Evolutionary conservation across 257 asterid species (phyloP).

Genomic region (Euphrasia confusa): DNA sequence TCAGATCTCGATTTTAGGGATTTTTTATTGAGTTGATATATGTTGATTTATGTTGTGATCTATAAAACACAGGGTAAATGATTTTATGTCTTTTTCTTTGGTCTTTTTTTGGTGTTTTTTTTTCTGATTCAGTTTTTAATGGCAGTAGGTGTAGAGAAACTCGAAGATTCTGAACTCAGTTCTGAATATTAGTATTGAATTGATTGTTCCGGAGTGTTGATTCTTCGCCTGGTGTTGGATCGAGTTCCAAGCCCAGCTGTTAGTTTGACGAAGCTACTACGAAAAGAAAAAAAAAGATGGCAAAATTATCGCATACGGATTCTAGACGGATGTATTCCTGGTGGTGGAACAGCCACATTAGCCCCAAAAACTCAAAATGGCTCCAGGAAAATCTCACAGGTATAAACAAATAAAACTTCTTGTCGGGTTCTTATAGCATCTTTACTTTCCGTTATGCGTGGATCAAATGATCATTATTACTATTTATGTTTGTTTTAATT

Average conservation of each 20-base stretch:
- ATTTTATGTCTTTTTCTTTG: slow-evolving; percentile 16
- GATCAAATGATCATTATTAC: not conserved
- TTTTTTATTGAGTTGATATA: slow-evolving; percentile 6
- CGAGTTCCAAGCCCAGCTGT: not conserved
- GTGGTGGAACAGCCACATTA: slow-evolving; percentile 99
- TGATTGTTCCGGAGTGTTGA: slow-evolving; percentile 29
- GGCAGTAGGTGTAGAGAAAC: slow-evolving; percentile 26
- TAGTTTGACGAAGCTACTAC: slow-evolving; percentile 20
- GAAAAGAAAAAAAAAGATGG: slow-evolving; percentile 36
- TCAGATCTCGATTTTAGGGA: slow-evolving; percentile 27
- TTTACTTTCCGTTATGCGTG: no score
- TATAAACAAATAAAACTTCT: slow-evolving; percentile 23
- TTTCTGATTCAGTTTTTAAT: slow-evolving; percentile 18
- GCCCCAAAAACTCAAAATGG: slow-evolving; percentile 97
- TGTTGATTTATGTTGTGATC: slow-evolving; percentile 21
- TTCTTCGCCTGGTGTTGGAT: slow-evolving; percentile 13
- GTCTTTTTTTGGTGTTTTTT: not conserved
- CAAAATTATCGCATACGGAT: slow-evolving; percentile 48
- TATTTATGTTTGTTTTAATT: no score
- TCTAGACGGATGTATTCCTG: slow-evolving; percentile 88
- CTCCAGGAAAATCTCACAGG: slow-evolving; percentile 98
- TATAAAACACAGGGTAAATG: slow-evolving; percentile 25
- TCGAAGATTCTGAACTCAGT: slow-evolving; percentile 26
- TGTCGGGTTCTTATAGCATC: not conserved
- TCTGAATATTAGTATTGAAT: slow-evolving; percentile 36